phyloP scores from a whole-genome alignment of 176 grass and related monocot species.

The Urochloa ruziziensis region DNA sequence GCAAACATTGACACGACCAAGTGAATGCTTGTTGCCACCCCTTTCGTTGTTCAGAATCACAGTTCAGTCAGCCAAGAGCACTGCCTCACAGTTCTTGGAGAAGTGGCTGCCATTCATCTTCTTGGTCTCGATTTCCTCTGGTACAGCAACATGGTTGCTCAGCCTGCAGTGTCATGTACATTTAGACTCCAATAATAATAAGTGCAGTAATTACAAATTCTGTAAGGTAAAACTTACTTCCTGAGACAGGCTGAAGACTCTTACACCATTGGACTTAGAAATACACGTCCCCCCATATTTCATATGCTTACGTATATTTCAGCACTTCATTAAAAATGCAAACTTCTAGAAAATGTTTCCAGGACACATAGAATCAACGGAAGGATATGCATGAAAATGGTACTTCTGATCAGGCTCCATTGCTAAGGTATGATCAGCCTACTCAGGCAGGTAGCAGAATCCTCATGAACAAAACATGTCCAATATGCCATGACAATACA shows the following conservation, averaged over 20 bases:
- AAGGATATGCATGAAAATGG: background rate
- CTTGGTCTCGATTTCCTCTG: background rate
- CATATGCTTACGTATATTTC: background rate
- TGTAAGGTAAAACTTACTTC: background rate
- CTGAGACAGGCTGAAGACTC: background rate
- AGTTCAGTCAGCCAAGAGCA: background rate
- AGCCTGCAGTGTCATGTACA: background rate
- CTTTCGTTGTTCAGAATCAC: background rate
- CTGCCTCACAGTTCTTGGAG: background rate
- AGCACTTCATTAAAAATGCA: background rate
- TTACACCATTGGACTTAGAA: background rate
- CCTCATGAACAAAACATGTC: background rate
- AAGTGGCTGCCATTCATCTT: background rate
- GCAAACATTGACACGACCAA: background rate
- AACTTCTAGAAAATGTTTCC: background rate
- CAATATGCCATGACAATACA: background rate
- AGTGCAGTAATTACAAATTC: background rate
- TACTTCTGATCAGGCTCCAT: background rate
- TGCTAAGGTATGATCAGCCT: conserved; percentile 6
- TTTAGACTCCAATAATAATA: background rate
- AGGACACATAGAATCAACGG: background rate
- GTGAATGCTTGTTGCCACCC: background rate
- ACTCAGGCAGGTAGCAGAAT: background rate
- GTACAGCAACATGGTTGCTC: background rate
- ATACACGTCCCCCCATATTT: background rate